Percentiles rank a stretch among this genome's conserved stretches.
These are phyloP conservation scores for Raphidocelis subcapitata DNA, from an alignment of 139 green algal species.

Conservation along the genomic window DNA sequence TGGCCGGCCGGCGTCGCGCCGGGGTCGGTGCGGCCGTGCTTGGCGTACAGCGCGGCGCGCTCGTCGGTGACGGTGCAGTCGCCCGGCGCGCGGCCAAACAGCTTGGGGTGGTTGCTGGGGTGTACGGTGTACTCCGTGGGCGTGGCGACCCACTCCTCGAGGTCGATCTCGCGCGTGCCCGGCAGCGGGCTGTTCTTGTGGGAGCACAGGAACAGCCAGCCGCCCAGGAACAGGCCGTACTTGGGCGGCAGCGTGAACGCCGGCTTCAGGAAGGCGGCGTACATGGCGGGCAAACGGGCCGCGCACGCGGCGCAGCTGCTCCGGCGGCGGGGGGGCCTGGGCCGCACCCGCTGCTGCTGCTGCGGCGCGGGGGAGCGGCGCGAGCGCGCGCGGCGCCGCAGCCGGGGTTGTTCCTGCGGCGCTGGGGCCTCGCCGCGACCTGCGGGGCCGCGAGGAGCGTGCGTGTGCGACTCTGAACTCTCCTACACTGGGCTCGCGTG, in stretches of 20 bases:
- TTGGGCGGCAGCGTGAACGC: background rate
- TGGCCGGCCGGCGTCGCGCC: background rate
- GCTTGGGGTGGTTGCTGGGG: background rate
- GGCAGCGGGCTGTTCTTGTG: background rate
- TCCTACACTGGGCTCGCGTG: too few species aligned
- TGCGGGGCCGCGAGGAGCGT: too few species aligned
- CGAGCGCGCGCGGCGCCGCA: too few species aligned
- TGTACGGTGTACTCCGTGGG: background rate
- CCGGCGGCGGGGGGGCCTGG: background rate
- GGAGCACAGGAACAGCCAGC: background rate
- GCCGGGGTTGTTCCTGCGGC: too few species aligned
- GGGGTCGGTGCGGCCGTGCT: background rate
- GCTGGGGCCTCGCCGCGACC: too few species aligned
- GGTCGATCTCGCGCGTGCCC: background rate
- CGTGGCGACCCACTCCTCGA: constrained; percentile 5
- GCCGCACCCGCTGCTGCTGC: too few species aligned
- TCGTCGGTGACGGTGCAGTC: background rate
- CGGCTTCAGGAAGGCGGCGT: constrained; percentile 1
- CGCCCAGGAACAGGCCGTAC: background rate
- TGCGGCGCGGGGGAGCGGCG: too few species aligned
- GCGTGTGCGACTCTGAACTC: too few species aligned
- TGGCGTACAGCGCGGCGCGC: background rate
- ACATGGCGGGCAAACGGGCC: too few species aligned
- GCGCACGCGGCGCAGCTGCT: too few species aligned
- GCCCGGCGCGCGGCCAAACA: background rate